Evolutionary conservation across 2,329 filamentous ascomycete species (phyloP).

Genomic region (Endocalyx cinctus): DNA sequence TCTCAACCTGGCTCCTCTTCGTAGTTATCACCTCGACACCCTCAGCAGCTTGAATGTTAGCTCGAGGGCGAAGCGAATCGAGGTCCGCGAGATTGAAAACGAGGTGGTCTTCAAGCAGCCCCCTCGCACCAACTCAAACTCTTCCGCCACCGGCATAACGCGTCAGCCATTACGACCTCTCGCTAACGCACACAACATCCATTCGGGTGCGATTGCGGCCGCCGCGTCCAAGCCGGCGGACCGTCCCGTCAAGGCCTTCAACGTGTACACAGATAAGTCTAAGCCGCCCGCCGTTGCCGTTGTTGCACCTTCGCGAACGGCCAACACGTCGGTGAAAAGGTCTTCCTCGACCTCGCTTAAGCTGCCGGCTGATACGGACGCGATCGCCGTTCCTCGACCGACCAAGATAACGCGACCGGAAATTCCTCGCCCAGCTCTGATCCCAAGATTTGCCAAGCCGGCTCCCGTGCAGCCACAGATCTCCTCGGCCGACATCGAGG

Average conservation of each 20-base stretch:
- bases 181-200: conserved; percentile 69
- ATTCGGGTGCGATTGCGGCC: conserved; percentile 51
- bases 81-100: conserved; percentile 92
- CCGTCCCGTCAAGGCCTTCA: conserved; percentile 79
- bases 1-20: conserved; percentile 84
- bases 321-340: conserved; percentile 11
- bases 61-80: conserved; percentile 92
- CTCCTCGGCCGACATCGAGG: conserved; percentile 75
- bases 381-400: conserved; percentile 29
- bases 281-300: no score
- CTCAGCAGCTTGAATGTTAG: conserved; percentile 92
- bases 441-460: conserved; percentile 14
- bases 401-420: conserved; percentile 22
- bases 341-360: conserved; percentile 17
- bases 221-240: conserved; percentile 47
- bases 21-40: conserved; percentile 89
- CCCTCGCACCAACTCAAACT: conserved; percentile 47
- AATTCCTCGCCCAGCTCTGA: conserved; percentile 12
- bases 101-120: conserved; percentile 82
- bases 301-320: conserved; percentile 21
- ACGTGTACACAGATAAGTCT: conserved; percentile 74
- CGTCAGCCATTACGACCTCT: conserved; percentile 79
- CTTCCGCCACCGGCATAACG: conserved; percentile 33
- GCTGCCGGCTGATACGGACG: conserved; percentile 28
- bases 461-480: conserved; percentile 32